Evolutionary conservation across 352 stramenopile species (phyloP).

Genomic region (Pythium dissimile): DNA sequence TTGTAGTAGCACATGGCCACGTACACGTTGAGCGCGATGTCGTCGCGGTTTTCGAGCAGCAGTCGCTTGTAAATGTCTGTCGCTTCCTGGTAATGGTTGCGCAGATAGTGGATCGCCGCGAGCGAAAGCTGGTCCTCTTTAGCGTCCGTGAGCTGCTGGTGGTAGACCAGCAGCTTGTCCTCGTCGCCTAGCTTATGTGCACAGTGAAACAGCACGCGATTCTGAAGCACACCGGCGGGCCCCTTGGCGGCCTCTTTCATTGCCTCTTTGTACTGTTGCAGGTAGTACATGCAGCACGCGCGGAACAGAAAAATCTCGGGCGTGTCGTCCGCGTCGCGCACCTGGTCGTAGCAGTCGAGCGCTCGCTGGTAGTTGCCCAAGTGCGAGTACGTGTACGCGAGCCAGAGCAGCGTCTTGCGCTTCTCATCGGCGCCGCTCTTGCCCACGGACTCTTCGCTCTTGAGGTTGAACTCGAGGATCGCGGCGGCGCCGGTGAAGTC

Average conservation of each 20-base stretch:
- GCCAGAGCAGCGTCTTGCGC: slow-evolving; percentile 87
- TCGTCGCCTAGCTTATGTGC: slow-evolving; percentile 93
- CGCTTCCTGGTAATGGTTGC: slow-evolving; percentile 93
- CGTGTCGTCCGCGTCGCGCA: slow-evolving; percentile 57
- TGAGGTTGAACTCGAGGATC: slow-evolving; percentile 94
- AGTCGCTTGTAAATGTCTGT: slow-evolving; percentile 97
- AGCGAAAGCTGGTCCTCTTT: slow-evolving; percentile 96
- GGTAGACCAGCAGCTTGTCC: slow-evolving; percentile 93
- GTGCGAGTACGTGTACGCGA: slow-evolving; percentile 94
- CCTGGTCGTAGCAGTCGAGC: slow-evolving; percentile 88
- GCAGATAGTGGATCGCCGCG: slow-evolving; percentile 94
- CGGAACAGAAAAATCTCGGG: slow-evolving; percentile 86
- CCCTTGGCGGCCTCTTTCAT: slow-evolving; percentile 73
- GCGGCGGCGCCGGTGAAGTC: slow-evolving; percentile 95
- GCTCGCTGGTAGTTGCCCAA: slow-evolving; percentile 92
- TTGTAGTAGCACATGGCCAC: slow-evolving; percentile 99
- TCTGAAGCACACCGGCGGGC: slow-evolving; percentile 77
- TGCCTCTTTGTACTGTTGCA: slow-evolving; percentile 90
- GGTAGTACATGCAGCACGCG: slow-evolving; percentile 92
- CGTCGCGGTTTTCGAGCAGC: slow-evolving; percentile 93
- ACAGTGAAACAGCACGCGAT: slow-evolving; percentile 94
- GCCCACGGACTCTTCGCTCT: slow-evolving; percentile 68
- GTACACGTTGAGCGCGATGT: slow-evolving; percentile 97
- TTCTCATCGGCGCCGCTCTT: slow-evolving; percentile 33
- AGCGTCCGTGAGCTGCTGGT: slow-evolving; percentile 90